Evolutionary conservation across 2,329 filamentous ascomycete genomes (phyloP), one percentile per base, ranked within the genome.

Genomic region (Fusarium clavum): DNA sequence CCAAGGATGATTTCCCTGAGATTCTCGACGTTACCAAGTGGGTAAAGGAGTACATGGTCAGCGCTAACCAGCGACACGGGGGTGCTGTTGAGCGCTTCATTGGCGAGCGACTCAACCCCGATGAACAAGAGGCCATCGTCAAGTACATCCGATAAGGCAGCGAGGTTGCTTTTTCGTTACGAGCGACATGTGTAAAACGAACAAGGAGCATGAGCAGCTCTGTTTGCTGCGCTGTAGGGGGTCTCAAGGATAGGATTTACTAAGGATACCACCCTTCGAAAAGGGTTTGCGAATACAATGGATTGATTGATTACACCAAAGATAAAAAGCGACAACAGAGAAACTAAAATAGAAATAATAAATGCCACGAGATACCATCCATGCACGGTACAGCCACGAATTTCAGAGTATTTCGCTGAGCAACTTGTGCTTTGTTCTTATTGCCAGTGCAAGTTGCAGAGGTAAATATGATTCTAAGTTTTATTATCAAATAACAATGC

Each of bases 1-100:
- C 88, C 2, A 86, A 86, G 54, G 96, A 98, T 78, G 92, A 94
- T 22, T 98, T 94, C 84, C 92, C 94, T 1, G 92, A 98, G 66
- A 90, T 97, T 16, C 87, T 88, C 8, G 91, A 94, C 57, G 92
- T 94, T 64, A 83, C 94, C 56, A 92, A 91, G 78, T 99, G 95
- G 95, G 94, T 97, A 25, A 83, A 92, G 59, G 83, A 87, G 69
- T 94, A 93, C 78, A 83, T 98, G 77, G 91, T 91, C 76, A 88
- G 91, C 38, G 93, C 94, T 9, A 93, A 98, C 79, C 83, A 84
- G 76, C 89, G 90, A 74, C 90, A 94, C 73, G 84, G 85, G 48
- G 94, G 94, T 3, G 87, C 88, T 20, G 87, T 98, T 69, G 88
- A 87, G 29, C 83, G 82, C 61, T 95, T 92, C 77, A 91, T 94